Base-by-base conservation (phyloP, 768 basidiomycete genomes). In the Boletus pseudopeckii region DNA sequence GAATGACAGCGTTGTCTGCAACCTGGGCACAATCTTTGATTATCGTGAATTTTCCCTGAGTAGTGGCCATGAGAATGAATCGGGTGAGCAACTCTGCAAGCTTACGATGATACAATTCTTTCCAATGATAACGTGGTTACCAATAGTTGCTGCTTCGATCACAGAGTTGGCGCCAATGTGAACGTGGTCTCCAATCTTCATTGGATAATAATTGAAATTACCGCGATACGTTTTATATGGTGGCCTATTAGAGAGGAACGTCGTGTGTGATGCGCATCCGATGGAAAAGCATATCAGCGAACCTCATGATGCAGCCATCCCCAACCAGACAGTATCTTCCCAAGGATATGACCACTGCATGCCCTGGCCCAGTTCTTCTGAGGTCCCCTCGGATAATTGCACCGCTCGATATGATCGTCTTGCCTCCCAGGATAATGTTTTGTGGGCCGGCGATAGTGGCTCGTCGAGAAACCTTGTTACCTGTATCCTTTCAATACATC, bases 361-460 rank as follows among this genome's bases (percentile, higher is more conserved):
- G 91, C 3, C 92, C 92, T 33, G 91, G 86, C 7, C 90, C 92
- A 10, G 92, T 88, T 38, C 95, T 77, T 43, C 93, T 79, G 49
- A 99, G 76, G 67, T 99, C 97, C 2, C 97, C 97, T 45, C 97
- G 86, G 46, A 99, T 88, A 50, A 98, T 92, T 9, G 91, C 90
- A 18, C 85, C 82, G 54, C 82, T 87, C 1, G 93, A 88, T 54
- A 99, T 95, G 69, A 98, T 92, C 2, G 93, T 94, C 75, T 98
- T 97, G 43, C 96, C 97, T 38, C 92, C 93, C 14, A 99, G 84
- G 57, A 98, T 92, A 69, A 98, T 99, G 69, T 97, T 98, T 71
- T 94, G 89, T 11, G 93, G 90, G 1, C 96, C 96, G 52, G 88
- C 84, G 64, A 98, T 97, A 26, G 86, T 88, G 17, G 93, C 92